A percentile compares a stretch with the other conserved stretches of the same genome.
phyloP scores from a whole-genome alignment of 345 rosid species.

The Eucalyptus rudis region DNA sequence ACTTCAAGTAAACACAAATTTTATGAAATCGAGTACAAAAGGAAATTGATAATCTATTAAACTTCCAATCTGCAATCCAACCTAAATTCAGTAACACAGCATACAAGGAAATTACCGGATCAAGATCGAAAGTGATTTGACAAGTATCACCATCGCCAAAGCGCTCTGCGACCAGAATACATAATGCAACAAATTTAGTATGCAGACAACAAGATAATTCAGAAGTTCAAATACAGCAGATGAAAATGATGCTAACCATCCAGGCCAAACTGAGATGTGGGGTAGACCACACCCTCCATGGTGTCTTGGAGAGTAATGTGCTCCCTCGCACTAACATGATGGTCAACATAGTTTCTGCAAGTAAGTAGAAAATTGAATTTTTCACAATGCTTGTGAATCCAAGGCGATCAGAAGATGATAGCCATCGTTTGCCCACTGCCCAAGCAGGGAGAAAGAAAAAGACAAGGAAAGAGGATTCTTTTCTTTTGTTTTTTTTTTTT shows the following conservation, averaged over 20 bases:
- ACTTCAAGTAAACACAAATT: not conserved
- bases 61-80: not conserved
- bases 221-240: not conserved
- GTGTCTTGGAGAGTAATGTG: constrained; percentile 98
- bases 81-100: not conserved
- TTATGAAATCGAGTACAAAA: not conserved
- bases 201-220: not conserved
- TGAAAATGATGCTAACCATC: constrained; percentile 55
- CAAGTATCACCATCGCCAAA: constrained; percentile 98
- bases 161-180: constrained; percentile 47
- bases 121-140: constrained; percentile 85
- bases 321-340: constrained; percentile 91
- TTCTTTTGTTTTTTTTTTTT: accelerated
- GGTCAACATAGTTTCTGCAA: constrained; percentile 92
- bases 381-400: not conserved
- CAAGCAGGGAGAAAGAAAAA: not conserved
- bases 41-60: not conserved
- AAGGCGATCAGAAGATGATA: not conserved
- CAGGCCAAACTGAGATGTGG: constrained; percentile 90
- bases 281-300: constrained; percentile 89
- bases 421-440: not conserved
- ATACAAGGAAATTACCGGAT: constrained; percentile 49
- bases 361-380: not conserved
- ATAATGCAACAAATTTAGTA: not conserved
- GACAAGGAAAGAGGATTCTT: not conserved